Evolutionary conservation across 2,329 filamentous ascomycete genomes (phyloP).

Genomic region (Aureobasidium sp.): DNA sequence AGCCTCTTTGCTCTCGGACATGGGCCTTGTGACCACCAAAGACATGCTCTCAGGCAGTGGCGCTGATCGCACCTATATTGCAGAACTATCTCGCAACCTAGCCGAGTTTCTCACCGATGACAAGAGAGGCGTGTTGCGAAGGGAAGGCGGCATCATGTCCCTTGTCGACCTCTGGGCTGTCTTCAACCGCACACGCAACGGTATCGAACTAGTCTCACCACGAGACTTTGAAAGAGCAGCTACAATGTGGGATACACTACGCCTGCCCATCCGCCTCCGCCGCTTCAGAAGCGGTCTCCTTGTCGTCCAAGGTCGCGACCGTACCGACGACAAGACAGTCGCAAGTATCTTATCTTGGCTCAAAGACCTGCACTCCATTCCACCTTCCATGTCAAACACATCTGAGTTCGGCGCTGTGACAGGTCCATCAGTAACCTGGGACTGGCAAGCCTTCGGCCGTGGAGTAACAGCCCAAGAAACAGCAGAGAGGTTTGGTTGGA

Average conservation of each 20-base stretch:
- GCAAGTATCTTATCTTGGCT: constrained; percentile 71
- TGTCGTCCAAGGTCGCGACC: constrained; percentile 80
- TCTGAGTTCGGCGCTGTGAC: constrained; percentile 21
- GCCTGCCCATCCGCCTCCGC: constrained; percentile 74
- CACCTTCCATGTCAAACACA: constrained; percentile 38
- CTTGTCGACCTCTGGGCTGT: constrained; percentile 88
- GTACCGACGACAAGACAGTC: constrained; percentile 86
- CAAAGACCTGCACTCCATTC: constrained; percentile 50
- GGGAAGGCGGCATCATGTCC: constrained; percentile 79
- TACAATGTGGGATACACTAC: constrained; percentile 76
- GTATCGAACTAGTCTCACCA: constrained; percentile 88
- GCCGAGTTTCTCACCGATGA: constrained; percentile 89
- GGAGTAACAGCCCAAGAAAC: constrained; percentile 85
- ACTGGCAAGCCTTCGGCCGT: constrained; percentile 68
- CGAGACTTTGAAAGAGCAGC: constrained; percentile 87
- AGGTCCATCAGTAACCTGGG: constrained; percentile 45
- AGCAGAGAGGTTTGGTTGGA: constrained; percentile 91
- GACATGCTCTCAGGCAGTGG: constrained; percentile 73
- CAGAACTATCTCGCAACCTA: constrained; percentile 73
- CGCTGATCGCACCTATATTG: constrained; percentile 77
- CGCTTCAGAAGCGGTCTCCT: constrained; percentile 91
- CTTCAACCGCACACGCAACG: constrained; percentile 87
- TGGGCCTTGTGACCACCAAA: constrained; percentile 88
- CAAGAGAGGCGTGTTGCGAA: constrained; percentile 63
- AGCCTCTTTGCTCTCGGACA: constrained; percentile 64